phyloP scores from a whole-genome alignment of 805 yeast genomes.

The Pichia thaimueangensis region DNA sequence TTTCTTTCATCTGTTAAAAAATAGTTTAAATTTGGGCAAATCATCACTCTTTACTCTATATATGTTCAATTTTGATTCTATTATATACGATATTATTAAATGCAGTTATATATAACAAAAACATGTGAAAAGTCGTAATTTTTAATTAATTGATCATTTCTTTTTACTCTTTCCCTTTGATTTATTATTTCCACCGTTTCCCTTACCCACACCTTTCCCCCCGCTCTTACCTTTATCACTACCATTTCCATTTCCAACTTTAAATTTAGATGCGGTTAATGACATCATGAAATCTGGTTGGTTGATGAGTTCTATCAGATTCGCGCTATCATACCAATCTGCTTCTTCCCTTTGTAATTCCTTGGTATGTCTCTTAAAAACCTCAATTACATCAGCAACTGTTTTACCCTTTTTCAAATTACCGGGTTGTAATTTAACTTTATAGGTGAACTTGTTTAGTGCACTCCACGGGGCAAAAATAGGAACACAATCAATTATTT shows the following conservation, averaged over 20 bases:
- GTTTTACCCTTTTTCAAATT: slow-evolving; percentile 84
- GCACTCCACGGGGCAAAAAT: slow-evolving; percentile 93
- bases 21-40: too few relatives aligned
- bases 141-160: neutral
- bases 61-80: too few relatives aligned
- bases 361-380: slow-evolving; percentile 38
- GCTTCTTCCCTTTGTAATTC: slow-evolving; percentile 26
- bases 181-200: slow-evolving; percentile 15
- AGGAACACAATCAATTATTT: slow-evolving; percentile 61
- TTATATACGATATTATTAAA: too few relatives aligned
- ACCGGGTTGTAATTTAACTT: slow-evolving; percentile 77
- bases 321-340: slow-evolving; percentile 71
- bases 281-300: slow-evolving; percentile 61
- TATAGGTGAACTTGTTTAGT: slow-evolving; percentile 65
- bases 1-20: too few relatives aligned
- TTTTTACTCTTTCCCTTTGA: slow-evolving; percentile 18
- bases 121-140: too few relatives aligned
- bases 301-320: slow-evolving; percentile 47
- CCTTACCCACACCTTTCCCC: neutral
- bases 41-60: too few relatives aligned
- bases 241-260: slow-evolving; percentile 37
- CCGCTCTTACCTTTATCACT: slow-evolving; percentile 15
- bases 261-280: slow-evolving; percentile 67
- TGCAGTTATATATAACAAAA: too few relatives aligned
- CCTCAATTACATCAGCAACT: slow-evolving; percentile 57